Base-by-base conservation (phyloP, 1,284 basidiomycete species). In the Coriolopsis trogii region DNA sequence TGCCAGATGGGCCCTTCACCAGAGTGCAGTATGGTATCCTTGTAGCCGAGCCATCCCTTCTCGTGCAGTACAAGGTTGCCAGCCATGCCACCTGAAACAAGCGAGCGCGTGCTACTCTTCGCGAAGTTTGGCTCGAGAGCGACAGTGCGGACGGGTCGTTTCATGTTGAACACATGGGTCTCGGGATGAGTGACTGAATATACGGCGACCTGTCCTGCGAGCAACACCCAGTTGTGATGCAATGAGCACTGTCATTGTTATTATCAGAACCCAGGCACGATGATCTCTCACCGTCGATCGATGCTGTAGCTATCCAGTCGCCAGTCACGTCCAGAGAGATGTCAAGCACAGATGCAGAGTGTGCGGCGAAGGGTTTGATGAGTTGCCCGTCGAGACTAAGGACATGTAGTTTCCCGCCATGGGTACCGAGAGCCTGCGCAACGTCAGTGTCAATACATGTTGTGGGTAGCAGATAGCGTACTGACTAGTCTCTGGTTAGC, bases 1-100 rank as follows among this genome's bases (percentile, higher is more conserved):
- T 88, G 86, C 94, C 94, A 98, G 52, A 99, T 92, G 0, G 97
- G 93, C 1, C 96, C 97, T 70, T 99, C 97, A 3, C 90, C 92
- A 20, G 82, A 79, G 65, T 97, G 91, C 20, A 99, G 71, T 5
- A 90, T 71, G 0, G 89, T 91, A 70, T 98, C 95, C 63, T 91
- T 95, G 66, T 98, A 92, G 0, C 96, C 95, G 3, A 98, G 75
- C 95, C 96, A 98, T 8, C 95, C 92, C 69, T 98, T 98, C 73
- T 99, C 96, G 59, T 92, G 85, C 58, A 96, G 67, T 12, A 93
- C 78, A 23, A 99, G 76, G 31, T 82, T 85, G 4, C 97, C 96
- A 0, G 92, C 89, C 82, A 98, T 83, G 4, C 97, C 97, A 36
- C 96, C 97, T 51, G 91, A 95, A 4, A 98, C 90, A 61, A 98